Conservation (phyloP, 257 asterid genomes). For the Fraxinus cuspidata region DNA sequence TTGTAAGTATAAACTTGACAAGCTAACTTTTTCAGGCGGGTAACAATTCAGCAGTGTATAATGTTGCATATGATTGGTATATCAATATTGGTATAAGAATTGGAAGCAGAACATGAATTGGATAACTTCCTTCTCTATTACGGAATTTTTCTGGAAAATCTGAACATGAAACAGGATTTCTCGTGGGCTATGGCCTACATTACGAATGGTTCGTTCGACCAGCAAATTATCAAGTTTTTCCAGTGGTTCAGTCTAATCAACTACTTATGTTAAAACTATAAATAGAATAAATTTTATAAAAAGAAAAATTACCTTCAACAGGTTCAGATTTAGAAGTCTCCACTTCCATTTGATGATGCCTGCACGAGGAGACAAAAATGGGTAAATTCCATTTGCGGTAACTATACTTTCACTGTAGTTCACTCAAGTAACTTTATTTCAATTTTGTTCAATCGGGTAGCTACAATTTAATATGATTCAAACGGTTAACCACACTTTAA, state of each 20-base stretch:
- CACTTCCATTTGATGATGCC: constrained; percentile 74
- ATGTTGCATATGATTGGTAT: not conserved
- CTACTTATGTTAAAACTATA: not conserved
- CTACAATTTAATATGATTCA: too few relatives aligned
- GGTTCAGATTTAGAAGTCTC: constrained; percentile 55
- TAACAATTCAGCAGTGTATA: too few relatives aligned
- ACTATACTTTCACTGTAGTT: too few relatives aligned
- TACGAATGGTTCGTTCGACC: constrained; percentile 1
- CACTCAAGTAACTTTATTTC: too few relatives aligned
- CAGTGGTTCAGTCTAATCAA: not conserved
- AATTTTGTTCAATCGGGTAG: too few relatives aligned
- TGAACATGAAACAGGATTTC: constrained; percentile 14
- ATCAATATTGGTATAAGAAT: not conserved
- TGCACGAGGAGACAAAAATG: constrained; percentile 32
- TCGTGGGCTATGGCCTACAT: constrained; percentile 7
- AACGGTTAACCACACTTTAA: too few relatives aligned
- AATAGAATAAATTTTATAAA: not conserved
- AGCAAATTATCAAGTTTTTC: not conserved
- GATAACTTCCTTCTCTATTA: not conserved
- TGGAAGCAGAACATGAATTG: not conserved
- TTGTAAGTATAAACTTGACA: too few relatives aligned
- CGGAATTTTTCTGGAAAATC: constrained; percentile 11
- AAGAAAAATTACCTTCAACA: constrained; percentile 58
- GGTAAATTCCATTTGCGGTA: too few relatives aligned
- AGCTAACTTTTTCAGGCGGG: too few relatives aligned